Base-by-base conservation (phyloP, 2,329 filamentous ascomycete genomes). In the Sordariomycetes sp. region DNA sequence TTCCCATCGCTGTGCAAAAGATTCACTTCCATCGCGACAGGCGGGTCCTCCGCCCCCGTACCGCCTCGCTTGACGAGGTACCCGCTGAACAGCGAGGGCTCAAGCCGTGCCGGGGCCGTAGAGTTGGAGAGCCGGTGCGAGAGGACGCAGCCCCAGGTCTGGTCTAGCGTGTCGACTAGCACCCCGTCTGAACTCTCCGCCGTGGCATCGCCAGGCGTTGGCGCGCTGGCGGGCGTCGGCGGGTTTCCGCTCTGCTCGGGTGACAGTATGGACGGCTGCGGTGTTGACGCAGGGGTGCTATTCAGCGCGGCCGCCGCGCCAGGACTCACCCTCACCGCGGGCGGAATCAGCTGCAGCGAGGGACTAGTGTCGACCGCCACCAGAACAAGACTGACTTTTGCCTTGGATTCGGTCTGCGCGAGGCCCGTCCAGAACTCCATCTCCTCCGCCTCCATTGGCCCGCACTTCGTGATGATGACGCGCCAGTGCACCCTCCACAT, bases 401-500 rank as follows among this genome's bases (percentile, higher is more conserved):
- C 74, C 58, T 75, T 75, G 39, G 71, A 72, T 63, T 84, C 81
- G 12, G 71, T 70, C 56, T 76, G 74, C 15, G 76, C 77, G 34
- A 83, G 69, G 45, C 72, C 70, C 15, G 74, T 72, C 82, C 81
- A 86, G 54, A 76, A 72, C 8, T 82, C 79, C 13, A 84, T 71
- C 67, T 91, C 87, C 7, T 81, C 76, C 34, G 76, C 73, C 28
- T 86, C 81, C 79, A 90, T 86, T 2, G 79, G 71, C 2, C 85
- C 84, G 53, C 81, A 83, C 67, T 87, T 87, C 36, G 86, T 83
- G 59, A 95, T 79, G 60, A 90, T 83, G 12, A 94, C 73, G 17
- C 88, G 83, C 87, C 89, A 92, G 58, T 85, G 82, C 0, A 91
- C 82, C 63, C 83, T 85, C 68, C 84, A 82, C 17, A 76, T 74